phyloP scores from a whole-genome alignment of 139 green algal genomes.

The Choricystis sp. region DNA sequence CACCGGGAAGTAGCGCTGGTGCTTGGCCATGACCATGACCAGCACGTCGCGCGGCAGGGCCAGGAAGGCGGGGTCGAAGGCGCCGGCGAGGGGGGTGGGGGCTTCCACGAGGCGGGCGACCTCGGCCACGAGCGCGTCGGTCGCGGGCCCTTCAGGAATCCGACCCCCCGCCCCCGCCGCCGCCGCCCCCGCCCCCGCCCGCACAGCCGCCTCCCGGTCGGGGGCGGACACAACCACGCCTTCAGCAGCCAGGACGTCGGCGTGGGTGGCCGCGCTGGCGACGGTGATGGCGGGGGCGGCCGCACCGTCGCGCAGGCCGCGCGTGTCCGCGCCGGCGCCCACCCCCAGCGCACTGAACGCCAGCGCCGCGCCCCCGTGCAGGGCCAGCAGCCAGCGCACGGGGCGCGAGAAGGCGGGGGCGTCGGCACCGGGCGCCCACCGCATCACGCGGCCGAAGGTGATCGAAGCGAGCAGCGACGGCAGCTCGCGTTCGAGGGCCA shows the following conservation, averaged over 20 bases:
- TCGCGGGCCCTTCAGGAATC: constrained; percentile 33
- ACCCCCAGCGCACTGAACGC: constrained; percentile 27
- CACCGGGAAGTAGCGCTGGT: constrained; percentile 98
- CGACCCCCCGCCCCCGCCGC: constrained; percentile 13
- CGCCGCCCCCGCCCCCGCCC: constrained; percentile 29
- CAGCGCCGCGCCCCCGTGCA: constrained; percentile 65
- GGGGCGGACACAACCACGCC: constrained; percentile 45
- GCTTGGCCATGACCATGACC: constrained; percentile 97
- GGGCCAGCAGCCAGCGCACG: constrained; percentile 83
- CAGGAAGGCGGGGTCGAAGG: constrained; percentile 72
- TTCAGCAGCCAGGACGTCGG: constrained; percentile 16
- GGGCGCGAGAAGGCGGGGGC: constrained; percentile 65
- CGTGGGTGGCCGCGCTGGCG: constrained; percentile 42
- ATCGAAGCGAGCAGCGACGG: constrained; percentile 47
- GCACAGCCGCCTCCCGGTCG: constrained; percentile 45
- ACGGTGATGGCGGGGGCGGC: constrained; percentile 11
- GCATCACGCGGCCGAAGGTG: constrained; percentile 83
- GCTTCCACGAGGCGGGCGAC: constrained; percentile 82
- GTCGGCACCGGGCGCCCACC: constrained; percentile 56
- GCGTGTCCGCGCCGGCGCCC: constrained; percentile 24
- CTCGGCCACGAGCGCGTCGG: constrained; percentile 54
- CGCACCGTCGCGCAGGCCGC: constrained; percentile 44
- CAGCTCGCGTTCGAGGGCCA: constrained; percentile 64
- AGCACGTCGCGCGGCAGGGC: constrained; percentile 80
- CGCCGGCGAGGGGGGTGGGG: constrained; percentile 61